Conservation (phyloP, 148 eudicot genomes). For the Rhododendron mucronatum region DNA sequence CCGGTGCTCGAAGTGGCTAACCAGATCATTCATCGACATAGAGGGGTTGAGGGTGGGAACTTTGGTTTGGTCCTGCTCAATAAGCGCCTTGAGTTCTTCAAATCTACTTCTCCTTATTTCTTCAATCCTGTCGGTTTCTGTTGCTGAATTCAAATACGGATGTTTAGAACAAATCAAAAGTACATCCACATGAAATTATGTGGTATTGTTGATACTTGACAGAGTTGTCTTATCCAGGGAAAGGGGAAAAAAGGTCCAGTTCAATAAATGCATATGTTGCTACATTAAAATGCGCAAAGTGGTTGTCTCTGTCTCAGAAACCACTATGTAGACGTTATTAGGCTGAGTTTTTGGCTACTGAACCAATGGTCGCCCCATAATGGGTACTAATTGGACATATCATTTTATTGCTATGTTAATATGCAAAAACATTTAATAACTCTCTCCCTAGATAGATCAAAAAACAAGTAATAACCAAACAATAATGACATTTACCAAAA, state of each 20-base stretch:
- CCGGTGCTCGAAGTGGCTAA: constrained; percentile 65
- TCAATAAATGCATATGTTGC: not conserved
- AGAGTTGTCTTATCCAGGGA: not conserved
- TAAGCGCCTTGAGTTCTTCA: constrained; percentile 34
- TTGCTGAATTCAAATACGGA: constrained; percentile 12
- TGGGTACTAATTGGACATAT: not conserved
- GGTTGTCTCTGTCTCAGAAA: not conserved
- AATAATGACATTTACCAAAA: not conserved
- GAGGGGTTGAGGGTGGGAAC: constrained; percentile 64
- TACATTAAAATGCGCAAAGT: not conserved
- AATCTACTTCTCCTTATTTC: constrained; percentile 35
- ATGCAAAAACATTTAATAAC: not conserved
- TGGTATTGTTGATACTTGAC: not conserved
- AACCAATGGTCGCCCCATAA: not conserved
- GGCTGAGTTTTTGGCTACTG: not conserved
- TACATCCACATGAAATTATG: not conserved
- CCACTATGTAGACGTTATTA: not conserved
- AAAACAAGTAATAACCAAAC: not conserved
- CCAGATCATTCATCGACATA: constrained; percentile 78
- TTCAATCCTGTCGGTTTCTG: constrained; percentile 31
- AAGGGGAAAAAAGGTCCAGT: not conserved
- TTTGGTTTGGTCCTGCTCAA: constrained; percentile 50
- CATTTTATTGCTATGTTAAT: not conserved
- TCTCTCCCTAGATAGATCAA: not conserved
- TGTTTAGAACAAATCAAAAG: not conserved